Percentiles rank a stretch among this genome's conserved stretches.
phyloP scores from a whole-genome alignment of 306 rosid species.

The Ormosia semicastrata region DNA sequence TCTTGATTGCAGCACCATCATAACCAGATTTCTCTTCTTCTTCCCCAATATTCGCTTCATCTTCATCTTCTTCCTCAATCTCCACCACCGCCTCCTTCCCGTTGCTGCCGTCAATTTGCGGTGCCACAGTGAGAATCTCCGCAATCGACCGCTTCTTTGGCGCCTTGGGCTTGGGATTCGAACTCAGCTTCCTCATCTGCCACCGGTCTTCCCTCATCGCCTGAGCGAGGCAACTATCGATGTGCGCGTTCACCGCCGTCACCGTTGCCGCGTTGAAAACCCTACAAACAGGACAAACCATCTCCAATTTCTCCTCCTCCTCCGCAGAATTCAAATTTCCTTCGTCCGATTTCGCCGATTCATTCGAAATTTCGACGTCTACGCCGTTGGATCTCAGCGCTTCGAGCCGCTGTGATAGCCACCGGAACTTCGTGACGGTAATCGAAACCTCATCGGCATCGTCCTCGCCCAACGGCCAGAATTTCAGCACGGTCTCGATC shows the following conservation, averaged over 20 bases:
- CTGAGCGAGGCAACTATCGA: constrained; percentile 59
- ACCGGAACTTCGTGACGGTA: constrained; percentile 63
- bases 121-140: constrained; percentile 82
- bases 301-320: constrained; percentile 49
- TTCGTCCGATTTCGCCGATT: constrained; percentile 14
- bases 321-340: neutral
- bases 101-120: constrained; percentile 49
- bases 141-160: constrained; percentile 90
- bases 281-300: constrained; percentile 76
- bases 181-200: constrained; percentile 29
- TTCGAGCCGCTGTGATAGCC: constrained; percentile 70
- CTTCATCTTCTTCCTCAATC: constrained; percentile 19
- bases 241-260: constrained; percentile 67
- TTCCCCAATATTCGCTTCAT: no score
- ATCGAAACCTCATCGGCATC: constrained; percentile 43
- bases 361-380: neutral
- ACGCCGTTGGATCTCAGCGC: constrained; percentile 45
- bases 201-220: constrained; percentile 47
- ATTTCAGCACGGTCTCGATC: constrained; percentile 22
- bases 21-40: no score
- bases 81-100: neutral
- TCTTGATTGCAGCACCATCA: neutral
- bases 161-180: constrained; percentile 42
- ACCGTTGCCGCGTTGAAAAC: constrained; percentile 58
- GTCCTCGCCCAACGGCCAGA: constrained; percentile 12